Evolutionary conservation across 306 rosid species (phyloP).

Genomic region (Acacia acuminata): DNA sequence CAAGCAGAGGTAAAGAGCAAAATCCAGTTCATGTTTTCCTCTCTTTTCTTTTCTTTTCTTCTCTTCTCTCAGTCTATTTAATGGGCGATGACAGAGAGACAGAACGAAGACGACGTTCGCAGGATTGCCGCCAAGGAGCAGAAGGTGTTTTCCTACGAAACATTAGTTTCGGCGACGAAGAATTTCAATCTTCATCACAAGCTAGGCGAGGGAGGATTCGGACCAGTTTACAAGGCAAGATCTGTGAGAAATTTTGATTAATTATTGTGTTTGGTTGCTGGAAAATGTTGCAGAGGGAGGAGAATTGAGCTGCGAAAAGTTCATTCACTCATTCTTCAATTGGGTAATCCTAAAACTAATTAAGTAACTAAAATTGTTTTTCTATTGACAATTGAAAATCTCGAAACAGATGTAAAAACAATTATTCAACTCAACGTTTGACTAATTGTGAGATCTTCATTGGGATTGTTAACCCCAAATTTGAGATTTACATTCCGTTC

Average conservation of each 20-base stretch:
- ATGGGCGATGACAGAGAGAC: conserved; percentile 37
- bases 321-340: not conserved
- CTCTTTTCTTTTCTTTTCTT: not conserved
- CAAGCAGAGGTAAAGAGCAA: conserved; percentile 47
- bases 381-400: not conserved
- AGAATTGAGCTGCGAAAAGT: not conserved
- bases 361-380: not conserved
- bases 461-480: not conserved
- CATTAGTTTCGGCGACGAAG: conserved; percentile 65
- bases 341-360: not conserved
- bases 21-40: conserved; percentile 15
- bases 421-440: not conserved
- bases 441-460: not conserved
- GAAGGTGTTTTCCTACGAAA: conserved; percentile 63
- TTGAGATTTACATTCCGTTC: conserved; percentile 3
- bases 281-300: not conserved
- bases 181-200: conserved; percentile 57
- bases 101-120: conserved; percentile 70
- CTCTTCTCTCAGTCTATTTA: not conserved
- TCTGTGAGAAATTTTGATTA: not conserved
- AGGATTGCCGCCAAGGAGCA: conserved; percentile 86
- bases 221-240: conserved; percentile 87
- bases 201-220: conserved; percentile 96
- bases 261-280: conserved; percentile 25
- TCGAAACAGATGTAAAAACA: not conserved